Base-by-base conservation (phyloP, 768 basidiomycete species). In the Mrakia gelida region DNA sequence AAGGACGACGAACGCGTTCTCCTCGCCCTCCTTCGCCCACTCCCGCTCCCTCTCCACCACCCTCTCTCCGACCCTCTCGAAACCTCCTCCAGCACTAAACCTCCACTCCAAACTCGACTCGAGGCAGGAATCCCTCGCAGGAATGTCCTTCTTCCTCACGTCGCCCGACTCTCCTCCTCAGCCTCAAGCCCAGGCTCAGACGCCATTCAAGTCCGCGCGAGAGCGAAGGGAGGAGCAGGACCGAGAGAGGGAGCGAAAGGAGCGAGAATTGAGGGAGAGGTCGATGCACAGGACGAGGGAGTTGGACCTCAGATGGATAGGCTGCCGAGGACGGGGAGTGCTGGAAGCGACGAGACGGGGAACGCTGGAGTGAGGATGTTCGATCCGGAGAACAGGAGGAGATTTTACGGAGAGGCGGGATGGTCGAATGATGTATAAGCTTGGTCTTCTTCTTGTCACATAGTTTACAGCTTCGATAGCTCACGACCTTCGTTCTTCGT, bases 161-260 rank as follows among this genome's bases (percentile, higher is more conserved):
- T 70, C 71, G 32, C 52, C 70, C 28, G 38, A 43, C 0, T n/a
- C 70, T 23, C 71, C 28, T 72, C 59, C 28, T 18, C 59, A n/a
- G 49, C 45, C 45, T 45, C 45, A 43, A 54, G n/a, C n/a, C 43
- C 18, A n/a, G n/a, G 11, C n/a, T 11, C 43, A 28, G 26, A 11
- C 9, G 2, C 49, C 15, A 16, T 18, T 30, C 21, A 28, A 52
- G 16, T 30, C 71, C 8, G 71, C 71, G 6, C 23, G 28, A 21
- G 71, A 72, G 52, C 28, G 28, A 18, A 72, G 52, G n/a, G 71
- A 30, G 71, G 71, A 72, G 43, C 45, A 30, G 43, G 71, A 38
- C 30, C n/a, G 32, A 34, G 38, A 67, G 65, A 30, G 38, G 32
- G 38, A 21, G 65, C n/a, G 32, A 34, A 67, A 1, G 65, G 16